Evolutionary conservation across 768 basidiomycete genomes (phyloP).

Genomic region (Mycena galopus): DNA sequence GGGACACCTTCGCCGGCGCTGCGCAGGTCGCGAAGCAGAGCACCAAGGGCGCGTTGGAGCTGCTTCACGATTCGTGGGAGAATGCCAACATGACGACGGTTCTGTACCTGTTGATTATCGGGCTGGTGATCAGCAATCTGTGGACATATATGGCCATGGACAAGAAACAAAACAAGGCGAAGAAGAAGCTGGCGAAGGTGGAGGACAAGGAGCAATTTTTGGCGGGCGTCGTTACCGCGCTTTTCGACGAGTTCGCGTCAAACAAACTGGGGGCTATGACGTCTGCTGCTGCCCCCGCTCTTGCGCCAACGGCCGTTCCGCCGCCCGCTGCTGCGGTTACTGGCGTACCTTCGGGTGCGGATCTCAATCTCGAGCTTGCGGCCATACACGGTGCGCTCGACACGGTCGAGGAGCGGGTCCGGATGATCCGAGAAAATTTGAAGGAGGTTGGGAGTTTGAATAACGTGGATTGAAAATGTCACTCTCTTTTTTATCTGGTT

Average conservation of each 20-base stretch:
- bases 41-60: conserved; percentile 79
- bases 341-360: conserved; percentile 27
- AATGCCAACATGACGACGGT: conserved; percentile 79
- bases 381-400: conserved; percentile 67
- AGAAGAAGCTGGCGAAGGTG: conserved; percentile 63
- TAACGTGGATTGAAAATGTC: conserved; percentile 11
- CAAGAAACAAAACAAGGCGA: conserved; percentile 60
- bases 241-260: conserved; percentile 77
- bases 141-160: conserved; percentile 65
- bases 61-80: conserved; percentile 85
- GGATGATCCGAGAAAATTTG: conserved; percentile 59
- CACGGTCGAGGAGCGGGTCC: conserved; percentile 68
- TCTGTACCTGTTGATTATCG: conserved; percentile 78
- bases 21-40: conserved; percentile 78
- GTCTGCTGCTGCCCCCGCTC: conserved; percentile 18
- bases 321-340: conserved; percentile 10
- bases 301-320: conserved; percentile 12
- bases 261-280: conserved; percentile 50
- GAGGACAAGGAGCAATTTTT: conserved; percentile 84
- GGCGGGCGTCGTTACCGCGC: conserved; percentile 75
- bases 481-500: neutral
- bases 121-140: conserved; percentile 83
- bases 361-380: conserved; percentile 62
- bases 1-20: conserved; percentile 87
- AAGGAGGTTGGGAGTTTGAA: conserved; percentile 34